Percentiles rank a stretch among this genome's conserved stretches.
Conservation (phyloP, 805 yeast species). For the Monosporozyma solicola region DNA sequence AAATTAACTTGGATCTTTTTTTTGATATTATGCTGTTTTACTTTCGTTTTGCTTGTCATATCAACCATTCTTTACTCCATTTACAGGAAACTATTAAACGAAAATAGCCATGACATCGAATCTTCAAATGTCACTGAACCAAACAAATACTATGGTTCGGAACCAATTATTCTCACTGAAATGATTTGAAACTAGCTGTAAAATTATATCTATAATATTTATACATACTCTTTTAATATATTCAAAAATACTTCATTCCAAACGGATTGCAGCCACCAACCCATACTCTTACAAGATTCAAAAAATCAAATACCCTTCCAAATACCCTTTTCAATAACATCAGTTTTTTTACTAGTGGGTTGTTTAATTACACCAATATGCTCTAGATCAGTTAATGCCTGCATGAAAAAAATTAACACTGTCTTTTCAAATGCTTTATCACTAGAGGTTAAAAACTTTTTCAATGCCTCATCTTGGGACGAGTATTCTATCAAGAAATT, state of each 20-base stretch:
- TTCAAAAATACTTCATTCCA: not conserved
- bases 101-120: not conserved
- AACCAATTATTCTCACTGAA: not conserved
- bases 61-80: not conserved
- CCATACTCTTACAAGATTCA: not conserved
- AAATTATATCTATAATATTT: not conserved
- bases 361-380: slow-evolving; percentile 62
- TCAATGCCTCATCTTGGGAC: slow-evolving; percentile 20
- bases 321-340: slow-evolving; percentile 25
- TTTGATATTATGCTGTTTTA: not conserved
- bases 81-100: not conserved
- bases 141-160: not conserved
- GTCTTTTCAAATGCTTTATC: slow-evolving; percentile 49
- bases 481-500: slow-evolving; percentile 20
- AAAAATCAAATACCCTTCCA: slow-evolving; percentile 27
- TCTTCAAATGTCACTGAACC: not conserved
- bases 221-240: not conserved
- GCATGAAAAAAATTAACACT: slow-evolving; percentile 64
- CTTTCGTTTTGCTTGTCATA: not conserved
- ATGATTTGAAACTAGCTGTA: not conserved
- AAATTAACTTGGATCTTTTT: not conserved
- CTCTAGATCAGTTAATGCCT: slow-evolving; percentile 61
- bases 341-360: slow-evolving; percentile 32
- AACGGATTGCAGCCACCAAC: too few relatives aligned
- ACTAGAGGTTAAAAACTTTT: slow-evolving; percentile 14